Evolutionary conservation across 2,329 filamentous ascomycete genomes (phyloP).

Genomic region (Raffaelea deltoideospora): DNA sequence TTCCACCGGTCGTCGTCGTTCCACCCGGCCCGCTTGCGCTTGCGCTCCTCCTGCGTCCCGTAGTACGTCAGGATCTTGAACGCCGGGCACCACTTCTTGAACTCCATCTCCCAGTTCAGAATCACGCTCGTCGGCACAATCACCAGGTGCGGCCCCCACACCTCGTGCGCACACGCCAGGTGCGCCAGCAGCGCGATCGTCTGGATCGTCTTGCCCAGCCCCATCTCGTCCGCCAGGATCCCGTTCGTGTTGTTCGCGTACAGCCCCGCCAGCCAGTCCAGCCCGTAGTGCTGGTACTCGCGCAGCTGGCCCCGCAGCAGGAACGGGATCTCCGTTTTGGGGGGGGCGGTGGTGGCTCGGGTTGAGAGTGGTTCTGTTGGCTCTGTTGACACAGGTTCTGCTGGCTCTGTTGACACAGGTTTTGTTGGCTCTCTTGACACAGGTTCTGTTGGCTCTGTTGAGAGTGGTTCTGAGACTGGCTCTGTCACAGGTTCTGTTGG

Average conservation of each 20-base stretch:
- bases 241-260: slow-evolving; percentile 91
- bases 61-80: slow-evolving; percentile 99
- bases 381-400: too few species aligned
- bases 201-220: slow-evolving; percentile 93
- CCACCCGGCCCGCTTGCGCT: slow-evolving; percentile 84
- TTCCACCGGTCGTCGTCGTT: slow-evolving; percentile 89
- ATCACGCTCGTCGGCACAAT: slow-evolving; percentile 97
- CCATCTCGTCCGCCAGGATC: slow-evolving; percentile 97
- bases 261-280: slow-evolving; percentile 90
- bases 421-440: too few species aligned
- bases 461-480: too few species aligned
- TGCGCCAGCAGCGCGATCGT: slow-evolving; percentile 91
- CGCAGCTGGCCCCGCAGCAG: slow-evolving; percentile 77
- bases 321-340: slow-evolving; percentile 61
- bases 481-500: too few species aligned
- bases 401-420: too few species aligned
- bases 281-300: slow-evolving; percentile 92
- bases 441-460: too few species aligned
- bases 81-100: slow-evolving; percentile 96
- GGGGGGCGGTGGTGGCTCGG: slow-evolving; percentile 11
- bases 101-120: slow-evolving; percentile 99
- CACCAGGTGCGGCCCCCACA: slow-evolving; percentile 93
- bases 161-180: slow-evolving; percentile 72
- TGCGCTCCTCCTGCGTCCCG: slow-evolving; percentile 82
- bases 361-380: too few species aligned